Base-by-base conservation (phyloP, 192 early-diverging fungal genomes). In the Linnemannia schmuckeri region DNA sequence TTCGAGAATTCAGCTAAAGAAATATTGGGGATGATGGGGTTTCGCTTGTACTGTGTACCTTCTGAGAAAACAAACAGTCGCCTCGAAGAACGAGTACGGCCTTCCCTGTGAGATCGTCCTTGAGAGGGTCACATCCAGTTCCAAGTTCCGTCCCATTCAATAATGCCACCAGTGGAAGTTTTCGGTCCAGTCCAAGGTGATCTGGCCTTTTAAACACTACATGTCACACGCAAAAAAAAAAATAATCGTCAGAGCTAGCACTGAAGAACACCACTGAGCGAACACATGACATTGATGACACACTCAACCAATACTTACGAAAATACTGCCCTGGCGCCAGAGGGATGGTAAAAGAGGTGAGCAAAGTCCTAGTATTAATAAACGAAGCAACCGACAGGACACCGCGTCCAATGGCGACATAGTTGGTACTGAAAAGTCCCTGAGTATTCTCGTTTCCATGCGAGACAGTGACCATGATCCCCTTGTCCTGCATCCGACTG, bases 81-180 rank as follows among this genome's bases (percentile, higher is more conserved):
- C 95, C 95, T 46, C 95, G 93, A 42, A 90, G 90, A 47, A 96
- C 82, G 24, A 97, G 72, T 27, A 89, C 86, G 30, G 93, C 88
- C 79, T 93, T 90, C 8, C 91, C 92, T 4, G 75, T 77, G n/a
- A 94, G 74, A 41, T 77, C 81, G 2, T 46, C 47, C 10, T 66
- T 37, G 73, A 91, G 85, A 17, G 88, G 42, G 4, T 69, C 72
- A 77, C 95, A 95, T 1, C 88, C 95, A 70, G 92, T 90, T 54
- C 90, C 87, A 0, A 89, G 83, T 20, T 83, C 75, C 20, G 88
- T 78, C 15, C 66, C 66, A 15, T 77, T 88, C 69, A 89, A 78
- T 41, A 78, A 76, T 2, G 88, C 80, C 35, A 75, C 75, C 74
- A 92, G 8, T 81, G 88, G 77, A 75, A 90, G 18, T 82, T 82